Evolutionary conservation across 78 protist genomes (phyloP).

Genomic region (Dictyostelium firmibasis): DNA sequence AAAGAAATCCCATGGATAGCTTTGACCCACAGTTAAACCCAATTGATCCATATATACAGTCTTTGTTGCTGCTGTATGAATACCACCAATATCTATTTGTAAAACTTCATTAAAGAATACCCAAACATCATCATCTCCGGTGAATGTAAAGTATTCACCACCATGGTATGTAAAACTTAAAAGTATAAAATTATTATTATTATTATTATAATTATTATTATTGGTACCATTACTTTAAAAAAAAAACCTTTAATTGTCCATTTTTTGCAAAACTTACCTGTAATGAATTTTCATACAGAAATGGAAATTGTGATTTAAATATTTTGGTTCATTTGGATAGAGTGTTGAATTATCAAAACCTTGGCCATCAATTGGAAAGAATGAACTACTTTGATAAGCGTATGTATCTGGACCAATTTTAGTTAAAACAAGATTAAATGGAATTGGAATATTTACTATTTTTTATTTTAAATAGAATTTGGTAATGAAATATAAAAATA

Average conservation of each 20-base stretch:
- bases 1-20: background rate
- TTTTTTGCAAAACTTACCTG: background rate
- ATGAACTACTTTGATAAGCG: background rate
- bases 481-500: no score
- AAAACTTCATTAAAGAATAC: background rate
- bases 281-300: slow-evolving; percentile 29
- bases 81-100: slow-evolving; percentile 9
- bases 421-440: background rate
- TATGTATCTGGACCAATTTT: background rate
- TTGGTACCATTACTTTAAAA: no score
- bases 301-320: background rate
- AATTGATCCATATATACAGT: background rate
- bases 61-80: background rate
- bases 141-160: slow-evolving; percentile 27
- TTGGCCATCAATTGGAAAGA: slow-evolving; percentile 6
- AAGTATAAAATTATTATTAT: background rate
- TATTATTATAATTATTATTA: background rate
- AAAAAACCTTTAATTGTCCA: no score
- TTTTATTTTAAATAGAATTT: no score
- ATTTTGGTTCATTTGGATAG: background rate
- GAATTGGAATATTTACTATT: background rate
- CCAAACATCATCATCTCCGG: slow-evolving; percentile 74
- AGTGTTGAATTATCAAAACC: background rate
- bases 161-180: background rate
- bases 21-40: background rate